A percentile compares a stretch with the other conserved stretches of the same genome.
These are phyloP conservation scores for Apophysomyces trapeziformis DNA, from an alignment of 371 early-diverging fungal species.

Conservation along the genomic window DNA sequence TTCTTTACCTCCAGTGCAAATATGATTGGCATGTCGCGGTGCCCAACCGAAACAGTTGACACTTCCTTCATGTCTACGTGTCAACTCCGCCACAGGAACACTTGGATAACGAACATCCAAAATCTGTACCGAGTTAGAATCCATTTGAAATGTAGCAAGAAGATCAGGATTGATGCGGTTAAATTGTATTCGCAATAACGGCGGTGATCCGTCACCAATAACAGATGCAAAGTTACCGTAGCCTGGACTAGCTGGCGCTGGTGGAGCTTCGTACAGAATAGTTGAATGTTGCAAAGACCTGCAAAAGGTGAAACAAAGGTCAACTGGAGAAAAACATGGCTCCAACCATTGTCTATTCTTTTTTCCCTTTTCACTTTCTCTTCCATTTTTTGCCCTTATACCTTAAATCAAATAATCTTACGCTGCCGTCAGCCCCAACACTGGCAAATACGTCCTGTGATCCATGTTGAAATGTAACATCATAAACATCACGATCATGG, in stretches of 20 bases:
- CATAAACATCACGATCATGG: constrained; percentile 96
- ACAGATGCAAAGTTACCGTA: constrained; percentile 28
- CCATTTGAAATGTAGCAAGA: constrained; percentile 84
- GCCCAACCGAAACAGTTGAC: constrained; percentile 80
- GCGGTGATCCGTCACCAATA: constrained; percentile 43
- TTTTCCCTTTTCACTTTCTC: neutral
- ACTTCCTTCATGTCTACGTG: constrained; percentile 66
- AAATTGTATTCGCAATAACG: constrained; percentile 86
- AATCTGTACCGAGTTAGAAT: constrained; percentile 73
- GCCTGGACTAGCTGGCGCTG: constrained; percentile 44
- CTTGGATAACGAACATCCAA: constrained; percentile 91
- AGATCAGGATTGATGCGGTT: constrained; percentile 86
- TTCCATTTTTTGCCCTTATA: constrained; percentile 21
- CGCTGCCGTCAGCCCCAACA: constrained; percentile 95
- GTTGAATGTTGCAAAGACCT: constrained; percentile 92
- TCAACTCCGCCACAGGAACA: constrained; percentile 76
- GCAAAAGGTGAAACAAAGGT: constrained; percentile 11
- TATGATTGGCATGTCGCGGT: constrained; percentile 63
- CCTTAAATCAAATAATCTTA: constrained; percentile 96
- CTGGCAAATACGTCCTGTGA: constrained; percentile 92
- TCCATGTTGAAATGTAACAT: constrained; percentile 89
- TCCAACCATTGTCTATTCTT: too few relatives aligned
- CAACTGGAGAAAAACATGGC: too few relatives aligned
- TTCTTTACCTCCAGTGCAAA: constrained; percentile 71
- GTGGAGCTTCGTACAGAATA: constrained; percentile 93